Base-by-base conservation (phyloP, 257 asterid species). In the Echium plantagineum region DNA sequence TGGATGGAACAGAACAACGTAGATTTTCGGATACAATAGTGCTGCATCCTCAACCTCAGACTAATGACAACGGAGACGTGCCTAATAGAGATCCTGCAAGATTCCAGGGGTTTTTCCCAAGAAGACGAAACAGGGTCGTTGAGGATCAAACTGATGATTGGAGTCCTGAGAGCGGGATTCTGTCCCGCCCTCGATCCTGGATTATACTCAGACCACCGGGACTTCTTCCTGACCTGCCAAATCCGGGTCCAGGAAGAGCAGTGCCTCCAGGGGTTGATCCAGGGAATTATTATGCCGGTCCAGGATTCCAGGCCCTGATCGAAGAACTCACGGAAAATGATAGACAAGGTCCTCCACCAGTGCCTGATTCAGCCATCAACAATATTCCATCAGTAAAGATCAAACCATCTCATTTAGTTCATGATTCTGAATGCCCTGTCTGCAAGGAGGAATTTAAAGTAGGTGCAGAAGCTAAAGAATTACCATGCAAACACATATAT, bases 341-440 rank as follows among this genome's bases (percentile, higher is more conserved):
- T 73, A 69, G 96, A 76, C 90, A 95, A 1, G 98, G 98, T 19
- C 81, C 84, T 0, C 74, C 81, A 18, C 96, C 98, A 0, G 84
- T 85, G 15, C 83, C 95, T 0, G 95, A 83, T 58, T 73, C 90
- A 8, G 60, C 30, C 0, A 91, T 91, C 47, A 24, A 74, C 49
- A 69, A 74, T 10, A 72, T 91, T 31, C 94, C 95, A 1, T 79
- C 75, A 0, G 74, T 89, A 2, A 82, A 67, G 65, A 71, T 88
- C 15, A 68, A 66, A 0, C 70, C 81, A 35, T 65, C 64, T 38
- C 98, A 88, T 74, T 66, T 91, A 77, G 69, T 61, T 17, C 75
- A 59, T 2, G 86, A 76, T 63, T 59, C 89, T 0, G 94, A 84
- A 58, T 91, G 98, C 68, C 87, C 96, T 0, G 94, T 85, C 31